Percentiles rank a stretch among this genome's conserved stretches.
Conservation (phyloP, 176 grass and related monocot genomes). For the Tillandsia leiboldiana region DNA sequence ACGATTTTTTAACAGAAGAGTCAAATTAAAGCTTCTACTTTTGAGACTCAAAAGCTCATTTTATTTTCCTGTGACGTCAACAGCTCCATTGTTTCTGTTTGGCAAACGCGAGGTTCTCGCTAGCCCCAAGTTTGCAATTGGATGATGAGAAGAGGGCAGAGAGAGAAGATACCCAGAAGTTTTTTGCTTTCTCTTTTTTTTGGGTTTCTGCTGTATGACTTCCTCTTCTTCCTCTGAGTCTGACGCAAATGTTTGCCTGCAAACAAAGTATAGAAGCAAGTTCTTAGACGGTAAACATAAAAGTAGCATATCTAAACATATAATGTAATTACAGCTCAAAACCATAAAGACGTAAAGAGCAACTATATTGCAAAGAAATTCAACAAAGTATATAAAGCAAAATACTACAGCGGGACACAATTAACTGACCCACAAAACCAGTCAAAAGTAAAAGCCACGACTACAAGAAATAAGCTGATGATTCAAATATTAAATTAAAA, state of each 20-base stretch:
- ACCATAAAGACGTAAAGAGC: no score
- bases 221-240: slow-evolving; percentile 96
- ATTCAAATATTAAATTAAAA: background rate
- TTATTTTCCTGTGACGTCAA: no score
- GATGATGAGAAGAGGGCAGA: background rate
- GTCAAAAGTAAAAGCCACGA: no score
- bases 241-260: slow-evolving; percentile 70
- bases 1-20: background rate
- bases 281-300: background rate
- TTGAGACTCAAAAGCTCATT: no score
- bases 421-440: no score
- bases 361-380: no score
- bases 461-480: background rate
- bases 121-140: background rate
- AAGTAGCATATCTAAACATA: background rate
- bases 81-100: no score
- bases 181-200: slow-evolving; percentile 37
- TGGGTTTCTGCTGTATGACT: slow-evolving; percentile 35
- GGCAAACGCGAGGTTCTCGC: no score
- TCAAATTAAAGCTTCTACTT: background rate
- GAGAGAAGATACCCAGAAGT: slow-evolving; percentile 39
- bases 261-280: background rate
- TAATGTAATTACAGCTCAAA: no score
- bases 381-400: no score
- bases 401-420: no score